Base-by-base conservation (phyloP, 2,329 filamentous ascomycete species). In the Harringtonia lauricola region DNA sequence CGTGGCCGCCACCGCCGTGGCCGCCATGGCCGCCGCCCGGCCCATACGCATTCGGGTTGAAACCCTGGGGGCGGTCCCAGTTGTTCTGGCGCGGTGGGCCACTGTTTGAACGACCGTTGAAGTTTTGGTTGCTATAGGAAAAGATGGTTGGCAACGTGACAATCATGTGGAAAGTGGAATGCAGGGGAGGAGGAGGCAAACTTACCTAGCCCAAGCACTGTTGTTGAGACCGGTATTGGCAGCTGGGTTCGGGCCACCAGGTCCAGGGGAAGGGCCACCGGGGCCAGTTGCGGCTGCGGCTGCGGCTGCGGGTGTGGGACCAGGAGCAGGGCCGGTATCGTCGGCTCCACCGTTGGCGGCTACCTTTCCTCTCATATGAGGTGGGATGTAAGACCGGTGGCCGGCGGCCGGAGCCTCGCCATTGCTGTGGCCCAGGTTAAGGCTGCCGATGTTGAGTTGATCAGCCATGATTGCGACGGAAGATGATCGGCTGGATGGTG, bases 371-470 rank as follows among this genome's bases (percentile, higher is more conserved):
- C 86, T 81, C 72, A 89, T 79, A 65, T 92, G 86, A 64, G 86
- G 86, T 53, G 86, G 86, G 54, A 92, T 88, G 72, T 92, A 92
- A 45, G 84, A 84, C 58, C 82, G 81, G 54, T 67, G 64, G 22
- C 52, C 54, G 49, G 52, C 57, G 52, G 46, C 8, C 38, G 36
- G 55, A 40, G 49, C 50, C 42, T 60, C 57, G 44, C 58, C 62
- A 28, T 63, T 62, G 46, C 35, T 18, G 29, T 62, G 61, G 46
- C 66, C 78, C 51, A 90, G 70, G 65, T 68, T 81, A 58, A 90
- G 71, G 61, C 79, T 78, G 61, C 73, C 76, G 76, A 90, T 88
- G 71, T 87, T 86, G 57, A 92, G 75, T 71, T 89, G 81, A 59
- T 86, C 83, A 63, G 83, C 83, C 83, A 88, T 88, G 60, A 65